These are phyloP conservation scores for Leccinellum luteum DNA, from an alignment of 768 basidiomycete species.

Conservation along the genomic window DNA sequence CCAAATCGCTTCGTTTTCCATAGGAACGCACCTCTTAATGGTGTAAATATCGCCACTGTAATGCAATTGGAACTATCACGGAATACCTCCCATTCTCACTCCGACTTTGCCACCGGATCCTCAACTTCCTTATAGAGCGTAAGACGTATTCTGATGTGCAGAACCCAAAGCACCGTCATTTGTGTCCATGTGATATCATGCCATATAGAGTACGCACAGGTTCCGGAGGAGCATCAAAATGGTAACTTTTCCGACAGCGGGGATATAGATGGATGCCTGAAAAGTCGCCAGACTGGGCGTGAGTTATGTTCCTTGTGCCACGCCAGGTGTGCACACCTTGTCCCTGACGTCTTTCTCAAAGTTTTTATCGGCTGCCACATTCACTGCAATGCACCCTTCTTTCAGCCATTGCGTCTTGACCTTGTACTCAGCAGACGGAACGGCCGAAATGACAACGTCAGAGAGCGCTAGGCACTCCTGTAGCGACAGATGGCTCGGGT, in stretches of 20 bases:
- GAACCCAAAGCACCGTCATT: not conserved
- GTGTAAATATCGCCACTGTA: conserved; percentile 34
- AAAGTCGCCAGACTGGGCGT: not conserved
- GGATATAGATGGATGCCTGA: conserved; percentile 88
- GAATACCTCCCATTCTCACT: conserved; percentile 13
- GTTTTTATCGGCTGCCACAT: conserved; percentile 94
- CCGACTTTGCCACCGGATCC: not conserved
- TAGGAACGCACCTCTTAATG: conserved; percentile 31
- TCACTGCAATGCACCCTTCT: conserved; percentile 91
- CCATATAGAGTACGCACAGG: conserved; percentile 52
- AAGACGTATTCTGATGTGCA: conserved; percentile 27
- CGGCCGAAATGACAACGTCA: conserved; percentile 94
- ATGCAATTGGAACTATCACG: conserved; percentile 17
- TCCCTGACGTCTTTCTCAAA: conserved; percentile 92
- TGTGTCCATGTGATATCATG: not conserved
- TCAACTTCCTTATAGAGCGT: conserved; percentile 23
- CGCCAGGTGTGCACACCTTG: conserved; percentile 53
- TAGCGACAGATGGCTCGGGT: conserved; percentile 63
- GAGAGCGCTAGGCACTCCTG: conserved; percentile 80
- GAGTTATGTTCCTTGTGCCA: conserved; percentile 4
- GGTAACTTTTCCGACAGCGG: conserved; percentile 96
- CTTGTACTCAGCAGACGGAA: conserved; percentile 83
- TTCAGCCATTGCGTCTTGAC: conserved; percentile 87
- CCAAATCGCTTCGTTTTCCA: conserved; percentile 13
- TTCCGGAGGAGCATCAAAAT: conserved; percentile 98